These are phyloP conservation scores for Rhodotorula taiwanensis DNA, from an alignment of 768 basidiomycete species.

Conservation along the genomic window DNA sequence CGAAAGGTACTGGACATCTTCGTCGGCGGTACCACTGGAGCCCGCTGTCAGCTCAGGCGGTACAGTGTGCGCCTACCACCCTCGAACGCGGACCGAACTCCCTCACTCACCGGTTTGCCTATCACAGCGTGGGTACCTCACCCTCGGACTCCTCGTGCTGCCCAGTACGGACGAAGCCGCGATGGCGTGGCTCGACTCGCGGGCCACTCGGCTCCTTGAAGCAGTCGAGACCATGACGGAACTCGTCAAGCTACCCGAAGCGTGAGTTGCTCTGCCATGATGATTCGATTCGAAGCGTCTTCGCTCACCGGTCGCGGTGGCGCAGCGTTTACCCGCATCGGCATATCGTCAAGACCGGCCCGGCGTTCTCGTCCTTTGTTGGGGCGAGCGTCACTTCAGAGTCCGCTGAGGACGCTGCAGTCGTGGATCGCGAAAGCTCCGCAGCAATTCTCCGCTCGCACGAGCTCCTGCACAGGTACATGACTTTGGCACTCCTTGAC, in stretches of 20 bases:
- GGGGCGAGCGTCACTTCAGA: too few relatives aligned
- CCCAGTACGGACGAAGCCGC: background rate
- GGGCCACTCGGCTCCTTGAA: slow-evolving; percentile 15
- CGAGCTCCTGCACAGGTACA: too few relatives aligned
- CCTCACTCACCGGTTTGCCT: too few relatives aligned
- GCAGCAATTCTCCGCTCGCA: too few relatives aligned
- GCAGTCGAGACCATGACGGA: slow-evolving; percentile 19
- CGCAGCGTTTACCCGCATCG: slow-evolving; percentile 10
- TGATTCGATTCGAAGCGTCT: background rate
- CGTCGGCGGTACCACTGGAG: background rate
- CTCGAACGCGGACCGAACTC: background rate
- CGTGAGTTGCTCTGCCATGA: slow-evolving; percentile 1
- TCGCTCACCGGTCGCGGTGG: background rate
- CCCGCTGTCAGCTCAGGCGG: background rate
- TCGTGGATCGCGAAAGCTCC: too few relatives aligned
- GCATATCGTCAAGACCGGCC: slow-evolving; percentile 7
- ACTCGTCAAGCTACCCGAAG: background rate
- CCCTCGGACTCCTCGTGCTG: slow-evolving; percentile 1
- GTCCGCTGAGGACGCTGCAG: background rate
- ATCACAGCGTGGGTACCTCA: slow-evolving; percentile 12
- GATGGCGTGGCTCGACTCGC: background rate
- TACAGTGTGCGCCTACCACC: slow-evolving; percentile 7
- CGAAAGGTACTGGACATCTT: background rate
- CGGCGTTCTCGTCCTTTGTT: background rate
- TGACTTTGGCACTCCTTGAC: too few relatives aligned